These are phyloP conservation scores for Daldinia concentrica DNA, from an alignment of 495 filamentous ascomycete species.

Conservation along the genomic window DNA sequence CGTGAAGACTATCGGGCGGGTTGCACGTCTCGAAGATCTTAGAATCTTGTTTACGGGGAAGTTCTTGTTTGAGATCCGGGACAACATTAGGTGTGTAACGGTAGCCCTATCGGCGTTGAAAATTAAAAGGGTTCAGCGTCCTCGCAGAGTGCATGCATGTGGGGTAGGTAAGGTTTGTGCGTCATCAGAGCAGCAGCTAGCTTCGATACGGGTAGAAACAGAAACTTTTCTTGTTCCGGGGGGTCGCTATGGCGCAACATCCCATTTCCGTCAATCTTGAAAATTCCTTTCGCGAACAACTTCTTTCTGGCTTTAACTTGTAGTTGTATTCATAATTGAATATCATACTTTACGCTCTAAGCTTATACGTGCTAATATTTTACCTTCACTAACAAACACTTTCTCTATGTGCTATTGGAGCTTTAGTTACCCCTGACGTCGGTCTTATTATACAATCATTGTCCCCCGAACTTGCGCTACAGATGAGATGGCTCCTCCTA, in stretches of 20 bases:
- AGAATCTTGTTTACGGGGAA: conserved; percentile 1
- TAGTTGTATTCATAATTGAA: conserved; percentile 4
- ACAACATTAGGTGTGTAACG: conserved; percentile 16
- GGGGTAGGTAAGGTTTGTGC: conserved; percentile 17
- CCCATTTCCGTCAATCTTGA: conserved; percentile 24
- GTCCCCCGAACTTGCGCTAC: conserved; percentile 1
- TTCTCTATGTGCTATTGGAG: not conserved
- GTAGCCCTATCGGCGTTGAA: conserved; percentile 25
- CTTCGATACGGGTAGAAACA: not conserved
- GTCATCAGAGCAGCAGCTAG: conserved; percentile 24
- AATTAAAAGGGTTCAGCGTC: conserved; percentile 3
- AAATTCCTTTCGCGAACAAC: conserved; percentile 34
- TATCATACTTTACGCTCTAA: not conserved
- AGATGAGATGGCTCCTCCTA: conserved; percentile 80
- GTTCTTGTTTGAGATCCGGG: not conserved
- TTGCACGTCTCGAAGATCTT: not conserved
- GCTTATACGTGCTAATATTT: not conserved
- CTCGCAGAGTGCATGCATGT: conserved; percentile 35
- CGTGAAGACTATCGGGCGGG: not conserved
- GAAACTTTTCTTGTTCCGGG: conserved; percentile 26
- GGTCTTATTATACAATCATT: conserved; percentile 7
- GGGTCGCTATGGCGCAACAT: conserved; percentile 24
- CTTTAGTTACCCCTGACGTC: conserved; percentile 1
- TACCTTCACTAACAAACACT: not conserved
- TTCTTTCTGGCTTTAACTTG: not conserved